Evolutionary conservation across 352 stramenopile species (phyloP).

Genomic region (Globisporangium solare): DNA sequence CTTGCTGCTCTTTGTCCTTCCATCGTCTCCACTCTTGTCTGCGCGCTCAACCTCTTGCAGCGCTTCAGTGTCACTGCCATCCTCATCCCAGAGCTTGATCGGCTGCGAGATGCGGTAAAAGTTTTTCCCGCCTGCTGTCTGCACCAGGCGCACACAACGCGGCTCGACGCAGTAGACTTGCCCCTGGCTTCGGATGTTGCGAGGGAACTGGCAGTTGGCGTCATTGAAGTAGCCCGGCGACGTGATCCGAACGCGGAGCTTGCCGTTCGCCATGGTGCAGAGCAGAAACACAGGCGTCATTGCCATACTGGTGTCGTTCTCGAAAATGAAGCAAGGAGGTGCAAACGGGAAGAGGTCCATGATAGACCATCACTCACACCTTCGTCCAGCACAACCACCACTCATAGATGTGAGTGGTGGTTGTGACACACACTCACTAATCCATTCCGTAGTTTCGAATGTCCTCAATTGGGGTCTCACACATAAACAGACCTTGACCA

Average conservation of each 20-base stretch:
- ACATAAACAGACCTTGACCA: too few species aligned
- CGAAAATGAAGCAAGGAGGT: not conserved
- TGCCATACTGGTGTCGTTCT: not conserved
- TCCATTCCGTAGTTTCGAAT: not conserved
- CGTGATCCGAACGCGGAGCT: constrained; percentile 15
- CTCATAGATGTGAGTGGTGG: not conserved
- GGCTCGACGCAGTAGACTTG: constrained; percentile 9
- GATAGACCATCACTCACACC: not conserved
- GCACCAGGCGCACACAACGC: constrained; percentile 10
- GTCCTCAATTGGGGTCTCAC: too few species aligned
- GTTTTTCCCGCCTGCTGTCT: constrained; percentile 3
- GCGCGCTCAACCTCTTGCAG: not conserved
- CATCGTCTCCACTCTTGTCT: not conserved
- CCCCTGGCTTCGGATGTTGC: constrained; percentile 12
- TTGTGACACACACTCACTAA: too few species aligned
- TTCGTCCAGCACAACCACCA: not conserved
- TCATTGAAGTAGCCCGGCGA: constrained; percentile 14
- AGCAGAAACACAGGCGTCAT: constrained; percentile 8
- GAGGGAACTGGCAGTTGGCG: constrained; percentile 20
- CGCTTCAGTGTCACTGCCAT: constrained; percentile 1
- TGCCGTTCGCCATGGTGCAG: constrained; percentile 9
- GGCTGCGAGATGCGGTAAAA: constrained; percentile 18
- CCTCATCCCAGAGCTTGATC: constrained; percentile 9
- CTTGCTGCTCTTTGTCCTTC: not conserved
- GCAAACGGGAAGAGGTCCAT: not conserved